A percentile compares a stretch with the other conserved stretches of the same genome.
Conservation (phyloP, 2,329 filamentous ascomycete genomes). For the Colletotrichum destructivum region DNA sequence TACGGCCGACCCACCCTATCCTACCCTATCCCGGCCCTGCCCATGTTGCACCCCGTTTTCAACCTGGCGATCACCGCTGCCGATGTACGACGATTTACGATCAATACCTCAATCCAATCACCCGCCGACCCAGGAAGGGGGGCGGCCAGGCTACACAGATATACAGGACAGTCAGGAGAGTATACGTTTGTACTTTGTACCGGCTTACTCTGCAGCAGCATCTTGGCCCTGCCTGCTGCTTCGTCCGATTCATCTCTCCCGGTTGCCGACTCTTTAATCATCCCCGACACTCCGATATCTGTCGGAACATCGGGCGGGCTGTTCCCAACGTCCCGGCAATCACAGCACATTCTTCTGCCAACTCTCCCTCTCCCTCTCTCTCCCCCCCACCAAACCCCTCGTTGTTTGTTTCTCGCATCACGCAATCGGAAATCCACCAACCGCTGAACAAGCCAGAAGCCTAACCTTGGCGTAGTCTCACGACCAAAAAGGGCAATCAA, state of each 20-base stretch:
- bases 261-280: slow-evolving; percentile 9
- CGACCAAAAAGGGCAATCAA: not conserved
- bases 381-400: not conserved
- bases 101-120: slow-evolving; percentile 1
- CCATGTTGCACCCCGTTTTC: slow-evolving; percentile 25
- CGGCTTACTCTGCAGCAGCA: not conserved
- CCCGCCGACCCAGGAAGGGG: not conserved
- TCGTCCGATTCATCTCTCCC: slow-evolving; percentile 12
- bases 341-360: not conserved
- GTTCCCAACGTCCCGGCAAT: slow-evolving; percentile 25
- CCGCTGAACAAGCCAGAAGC: not conserved
- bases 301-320: slow-evolving; percentile 21
- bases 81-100: slow-evolving; percentile 36
- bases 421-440: not conserved
- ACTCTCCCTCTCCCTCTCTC: too few relatives aligned
- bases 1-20: not conserved
- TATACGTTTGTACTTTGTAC: not conserved
- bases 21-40: slow-evolving; percentile 10
- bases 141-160: not conserved
- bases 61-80: slow-evolving; percentile 29
- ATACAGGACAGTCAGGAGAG: not conserved
- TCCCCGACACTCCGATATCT: slow-evolving; percentile 15
- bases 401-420: not conserved
- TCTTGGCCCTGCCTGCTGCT: not conserved
- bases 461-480: slow-evolving; percentile 22